Base-by-base conservation (phyloP, 202 grass and related monocot species). In the Eragrostis tef region DNA sequence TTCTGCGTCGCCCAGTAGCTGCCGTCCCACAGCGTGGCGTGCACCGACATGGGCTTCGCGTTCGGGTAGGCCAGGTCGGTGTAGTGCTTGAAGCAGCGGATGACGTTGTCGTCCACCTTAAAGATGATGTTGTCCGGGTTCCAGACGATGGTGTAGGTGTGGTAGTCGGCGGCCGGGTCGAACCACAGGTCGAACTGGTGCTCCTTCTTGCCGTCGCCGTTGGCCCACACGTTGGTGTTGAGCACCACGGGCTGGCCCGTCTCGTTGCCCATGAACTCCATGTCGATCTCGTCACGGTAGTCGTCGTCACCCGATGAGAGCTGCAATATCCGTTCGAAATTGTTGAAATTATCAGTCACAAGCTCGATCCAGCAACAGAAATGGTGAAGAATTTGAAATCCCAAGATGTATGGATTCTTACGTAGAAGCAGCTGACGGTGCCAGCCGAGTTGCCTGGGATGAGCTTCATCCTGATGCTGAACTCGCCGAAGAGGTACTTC, bases 21-120 rank as follows among this genome's bases (percentile, higher is more conserved):
- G 9, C 85, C 95, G 76, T 98, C 86, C 92, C 95, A 98, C 0
- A 98, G 78, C 79, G 92, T 98, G 15, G 90, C 80, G 88, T 93
- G 88, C 46, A 98, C 66, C 41, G 34, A 64, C 95, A 98, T 98
- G 16, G 95, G 88, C 60, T 86, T 86, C 25, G 36, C 78, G 11
- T 29, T 67, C 0, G 95, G 95, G 83, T 88, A 98, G 1, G 83
- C 17, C 11, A 98, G 68, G 24, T 86, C 95, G 6, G 87, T 24
- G 67, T 91, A 77, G 41, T 89, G 90, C 84, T 88, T 87, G 86
- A 89, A 97, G 65, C 36, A 29, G 49, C 78, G 78, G 51, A 80
- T 14, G 0, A 59, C 16, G 36, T 81, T 75, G 13, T 15, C 68
- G 61, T 98, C 95, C 0, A 98, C 95, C 56, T 82, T 58, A 72